Evolutionary conservation across 331 rosid genomes (phyloP).

Genomic region (Stylosanthes scabra): DNA sequence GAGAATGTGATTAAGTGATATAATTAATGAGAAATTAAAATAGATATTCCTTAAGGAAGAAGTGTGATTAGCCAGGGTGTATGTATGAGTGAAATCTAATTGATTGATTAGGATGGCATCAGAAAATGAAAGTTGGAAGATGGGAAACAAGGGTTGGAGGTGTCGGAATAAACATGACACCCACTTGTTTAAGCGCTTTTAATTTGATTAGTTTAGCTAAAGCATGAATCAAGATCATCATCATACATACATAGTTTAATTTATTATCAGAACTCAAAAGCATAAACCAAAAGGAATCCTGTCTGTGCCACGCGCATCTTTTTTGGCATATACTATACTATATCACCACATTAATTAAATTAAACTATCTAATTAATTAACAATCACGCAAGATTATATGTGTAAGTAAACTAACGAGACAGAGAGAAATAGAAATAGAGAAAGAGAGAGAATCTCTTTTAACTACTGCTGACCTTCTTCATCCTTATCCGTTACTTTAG

Average conservation of each 20-base stretch:
- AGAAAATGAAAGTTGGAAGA: conserved; percentile 73
- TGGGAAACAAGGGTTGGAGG: conserved; percentile 77
- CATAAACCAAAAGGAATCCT: conserved; percentile 61
- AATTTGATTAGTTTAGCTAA: conserved; percentile 42
- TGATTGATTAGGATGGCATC: conserved; percentile 51
- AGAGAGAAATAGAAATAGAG: too few species aligned
- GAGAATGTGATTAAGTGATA: background rate
- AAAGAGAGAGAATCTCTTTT: conserved; percentile 50
- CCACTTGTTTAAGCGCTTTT: conserved; percentile 60
- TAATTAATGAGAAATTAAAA: background rate
- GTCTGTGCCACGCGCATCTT: conserved; percentile 67
- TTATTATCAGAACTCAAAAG: conserved; percentile 66
- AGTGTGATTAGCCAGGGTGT: conserved; percentile 55
- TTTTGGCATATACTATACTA: conserved; percentile 40
- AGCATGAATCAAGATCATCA: conserved; percentile 3
- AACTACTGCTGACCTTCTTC: conserved; percentile 43
- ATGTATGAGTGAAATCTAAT: conserved; percentile 42
- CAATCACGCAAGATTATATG: conserved; percentile 40
- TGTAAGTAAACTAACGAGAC: conserved; percentile 21
- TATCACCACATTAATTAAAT: background rate
- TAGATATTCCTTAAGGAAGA: conserved; percentile 43
- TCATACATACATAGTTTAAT: background rate
- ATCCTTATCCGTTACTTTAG: conserved; percentile 78
- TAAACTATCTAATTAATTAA: background rate
- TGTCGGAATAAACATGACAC: conserved; percentile 97